Evolutionary conservation across 2,329 filamentous ascomycete species (phyloP).

Genomic region (Ceratocystis huliohia): DNA sequence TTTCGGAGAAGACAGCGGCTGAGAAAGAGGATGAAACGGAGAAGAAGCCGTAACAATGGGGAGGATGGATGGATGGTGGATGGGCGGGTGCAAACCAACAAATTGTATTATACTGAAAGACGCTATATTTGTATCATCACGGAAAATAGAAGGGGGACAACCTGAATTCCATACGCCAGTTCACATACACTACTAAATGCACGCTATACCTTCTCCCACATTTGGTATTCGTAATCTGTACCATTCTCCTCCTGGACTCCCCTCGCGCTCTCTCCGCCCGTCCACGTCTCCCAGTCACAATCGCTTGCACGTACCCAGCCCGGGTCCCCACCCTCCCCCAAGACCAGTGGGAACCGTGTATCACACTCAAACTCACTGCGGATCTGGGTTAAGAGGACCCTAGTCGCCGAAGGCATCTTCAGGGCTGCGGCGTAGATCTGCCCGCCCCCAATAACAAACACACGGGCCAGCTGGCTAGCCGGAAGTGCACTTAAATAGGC

Average conservation of each 20-base stretch:
- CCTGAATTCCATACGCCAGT: background rate
- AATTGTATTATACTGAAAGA: conserved; percentile 10
- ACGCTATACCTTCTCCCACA: conserved; percentile 50
- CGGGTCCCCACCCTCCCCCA: conserved; percentile 30
- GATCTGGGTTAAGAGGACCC: conserved; percentile 60
- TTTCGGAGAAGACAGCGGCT: conserved; percentile 16
- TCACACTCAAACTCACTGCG: conserved; percentile 61
- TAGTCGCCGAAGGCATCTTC: conserved; percentile 40
- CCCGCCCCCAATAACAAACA: conserved; percentile 83
- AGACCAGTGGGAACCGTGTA: conserved; percentile 53
- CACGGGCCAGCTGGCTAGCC: conserved; percentile 35
- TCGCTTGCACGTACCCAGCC: conserved; percentile 44
- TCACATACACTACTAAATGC: background rate
- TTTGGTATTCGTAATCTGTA: conserved; percentile 56
- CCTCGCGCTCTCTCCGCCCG: conserved; percentile 49
- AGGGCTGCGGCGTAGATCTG: conserved; percentile 71
- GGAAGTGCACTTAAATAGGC: conserved; percentile 28
- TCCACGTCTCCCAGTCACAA: conserved; percentile 47
- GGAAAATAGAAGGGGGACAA: background rate
- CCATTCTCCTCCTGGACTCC: conserved; percentile 50
- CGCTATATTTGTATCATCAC: conserved; percentile 3
- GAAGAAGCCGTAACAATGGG: background rate
- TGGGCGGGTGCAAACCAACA: background rate
- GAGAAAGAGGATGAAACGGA: conserved; percentile 3
- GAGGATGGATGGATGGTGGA: background rate